Conservation (phyloP, 805 yeast genomes). For the Sugiyamaella qingdaonensis region DNA sequence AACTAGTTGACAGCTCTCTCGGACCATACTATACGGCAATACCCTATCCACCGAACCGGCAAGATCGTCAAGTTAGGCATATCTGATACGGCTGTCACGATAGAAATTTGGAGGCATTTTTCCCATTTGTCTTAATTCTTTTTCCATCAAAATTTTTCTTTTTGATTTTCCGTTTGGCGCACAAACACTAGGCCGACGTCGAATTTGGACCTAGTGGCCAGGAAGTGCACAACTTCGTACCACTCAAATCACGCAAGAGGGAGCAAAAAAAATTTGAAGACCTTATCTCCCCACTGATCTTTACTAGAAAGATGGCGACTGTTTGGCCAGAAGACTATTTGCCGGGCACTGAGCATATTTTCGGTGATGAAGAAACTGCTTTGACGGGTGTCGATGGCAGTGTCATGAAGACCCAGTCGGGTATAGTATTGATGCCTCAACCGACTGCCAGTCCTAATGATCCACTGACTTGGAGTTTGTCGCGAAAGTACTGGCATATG, state of each 20-base stretch:
- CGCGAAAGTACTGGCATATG: slow-evolving; percentile 45
- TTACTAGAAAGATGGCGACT: not conserved
- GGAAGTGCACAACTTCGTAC: no score
- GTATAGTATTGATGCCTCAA: slow-evolving; percentile 55
- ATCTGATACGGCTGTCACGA: no score
- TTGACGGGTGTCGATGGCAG: slow-evolving; percentile 5
- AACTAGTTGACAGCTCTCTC: no score
- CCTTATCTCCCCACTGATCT: not conserved
- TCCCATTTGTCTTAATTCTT: not conserved
- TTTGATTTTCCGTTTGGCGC: not conserved
- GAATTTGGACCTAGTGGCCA: no score
- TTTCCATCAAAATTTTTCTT: not conserved
- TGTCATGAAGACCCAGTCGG: slow-evolving; percentile 26
- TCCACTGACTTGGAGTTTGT: slow-evolving; percentile 57
- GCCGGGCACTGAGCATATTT: slow-evolving; percentile 24
- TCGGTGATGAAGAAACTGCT: slow-evolving; percentile 14
- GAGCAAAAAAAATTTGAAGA: not conserved
- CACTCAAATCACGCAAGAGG: not conserved
- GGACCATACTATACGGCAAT: no score
- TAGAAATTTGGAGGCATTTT: not conserved
- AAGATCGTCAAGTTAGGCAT: no score
- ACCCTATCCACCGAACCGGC: no score
- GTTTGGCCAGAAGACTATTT: slow-evolving; percentile 18
- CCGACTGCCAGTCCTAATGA: slow-evolving; percentile 68
- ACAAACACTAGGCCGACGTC: not conserved